These are phyloP conservation scores for Prunus salicina DNA, from an alignment of 306 rosid species.

Conservation along the genomic window DNA sequence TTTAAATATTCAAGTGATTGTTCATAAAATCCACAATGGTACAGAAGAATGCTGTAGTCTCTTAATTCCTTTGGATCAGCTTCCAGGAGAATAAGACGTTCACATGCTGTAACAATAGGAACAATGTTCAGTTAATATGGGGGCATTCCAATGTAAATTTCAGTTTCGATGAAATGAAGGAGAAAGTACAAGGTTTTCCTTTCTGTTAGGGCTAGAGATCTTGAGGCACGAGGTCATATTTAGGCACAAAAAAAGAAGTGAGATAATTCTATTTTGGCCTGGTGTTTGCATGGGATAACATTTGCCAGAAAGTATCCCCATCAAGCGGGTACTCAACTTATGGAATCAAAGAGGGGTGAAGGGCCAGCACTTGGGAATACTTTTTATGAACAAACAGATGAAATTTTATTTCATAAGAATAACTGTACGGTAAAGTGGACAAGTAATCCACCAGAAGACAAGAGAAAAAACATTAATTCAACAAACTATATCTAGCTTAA, in stretches of 20 bases:
- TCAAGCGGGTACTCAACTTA: not conserved
- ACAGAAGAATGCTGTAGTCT: slow-evolving; percentile 90
- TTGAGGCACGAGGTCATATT: too few species aligned
- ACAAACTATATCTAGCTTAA: too few species aligned
- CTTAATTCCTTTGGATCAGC: slow-evolving; percentile 66
- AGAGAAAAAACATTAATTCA: too few species aligned
- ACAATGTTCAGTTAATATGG: not conserved
- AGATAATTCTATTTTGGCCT: not conserved
- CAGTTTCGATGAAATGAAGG: not conserved
- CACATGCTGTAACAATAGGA: slow-evolving; percentile 63
- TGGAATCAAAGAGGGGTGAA: not conserved
- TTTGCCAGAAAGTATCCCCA: not conserved
- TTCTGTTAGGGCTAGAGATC: not conserved
- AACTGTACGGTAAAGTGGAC: too few species aligned
- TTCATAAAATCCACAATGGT: slow-evolving; percentile 79
- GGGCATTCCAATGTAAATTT: not conserved
- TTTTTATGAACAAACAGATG: too few species aligned
- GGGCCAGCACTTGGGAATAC: not conserved
- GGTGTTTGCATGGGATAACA: not conserved
- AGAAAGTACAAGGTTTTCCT: not conserved
- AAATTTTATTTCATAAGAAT: too few species aligned
- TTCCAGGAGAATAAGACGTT: slow-evolving; percentile 76
- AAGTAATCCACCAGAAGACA: too few species aligned
- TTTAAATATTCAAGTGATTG: slow-evolving; percentile 59
- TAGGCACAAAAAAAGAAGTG: not conserved